A percentile compares a stretch with the other conserved stretches of the same genome.
These are phyloP conservation scores for Calycina herbarum DNA, from an alignment of 2,329 filamentous ascomycete genomes.

Conservation along the genomic window DNA sequence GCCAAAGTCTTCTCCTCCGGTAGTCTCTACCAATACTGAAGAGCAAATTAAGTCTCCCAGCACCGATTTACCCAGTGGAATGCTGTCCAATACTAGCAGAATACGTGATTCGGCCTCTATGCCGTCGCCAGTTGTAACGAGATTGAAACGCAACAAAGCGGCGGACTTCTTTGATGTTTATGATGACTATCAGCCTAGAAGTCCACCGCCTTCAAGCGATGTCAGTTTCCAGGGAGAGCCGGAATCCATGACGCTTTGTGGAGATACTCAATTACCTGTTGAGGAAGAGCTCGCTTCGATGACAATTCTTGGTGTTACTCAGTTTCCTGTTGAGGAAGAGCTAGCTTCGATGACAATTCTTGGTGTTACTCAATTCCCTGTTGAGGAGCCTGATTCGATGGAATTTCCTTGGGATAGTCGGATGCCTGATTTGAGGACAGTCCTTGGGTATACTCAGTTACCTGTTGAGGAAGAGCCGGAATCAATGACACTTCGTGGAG, in stretches of 20 bases:
- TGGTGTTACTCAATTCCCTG: too few relatives aligned
- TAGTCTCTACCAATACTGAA: background rate
- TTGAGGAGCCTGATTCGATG: too few relatives aligned
- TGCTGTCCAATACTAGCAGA: background rate
- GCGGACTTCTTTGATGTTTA: slow-evolving; percentile 9
- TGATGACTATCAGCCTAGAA: background rate
- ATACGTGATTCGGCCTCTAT: background rate
- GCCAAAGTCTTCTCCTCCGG: background rate
- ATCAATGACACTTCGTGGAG: background rate
- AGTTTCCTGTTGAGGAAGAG: background rate
- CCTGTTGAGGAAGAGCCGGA: background rate
- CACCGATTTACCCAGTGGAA: background rate
- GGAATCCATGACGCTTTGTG: background rate
- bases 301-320: too few relatives aligned
- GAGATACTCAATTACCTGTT: background rate
- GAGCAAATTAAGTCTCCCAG: background rate
- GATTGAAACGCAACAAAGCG: slow-evolving; percentile 7
- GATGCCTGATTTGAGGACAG: background rate
- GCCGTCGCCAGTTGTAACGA: background rate
- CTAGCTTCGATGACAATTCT: background rate
- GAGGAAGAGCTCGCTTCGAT: background rate
- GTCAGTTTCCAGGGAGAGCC: background rate
- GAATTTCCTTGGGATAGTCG: too few relatives aligned
- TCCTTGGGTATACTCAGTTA: too few relatives aligned
- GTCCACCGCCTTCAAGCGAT: background rate